Evolutionary conservation across 202 grass and related monocot genomes (phyloP).

Genomic region (Cymbopogon flexuosus): DNA sequence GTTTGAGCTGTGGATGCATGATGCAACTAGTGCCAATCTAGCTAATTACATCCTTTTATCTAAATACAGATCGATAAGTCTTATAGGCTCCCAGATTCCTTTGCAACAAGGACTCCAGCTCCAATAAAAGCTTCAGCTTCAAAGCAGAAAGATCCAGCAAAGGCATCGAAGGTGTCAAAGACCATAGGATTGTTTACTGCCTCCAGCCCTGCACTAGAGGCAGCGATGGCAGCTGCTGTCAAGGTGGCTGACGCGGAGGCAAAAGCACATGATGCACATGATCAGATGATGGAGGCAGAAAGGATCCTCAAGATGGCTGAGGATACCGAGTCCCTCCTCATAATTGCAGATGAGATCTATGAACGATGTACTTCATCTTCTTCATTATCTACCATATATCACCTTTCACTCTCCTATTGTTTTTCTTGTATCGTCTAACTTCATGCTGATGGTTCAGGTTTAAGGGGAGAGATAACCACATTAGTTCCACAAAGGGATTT

Average conservation of each 20-base stretch:
- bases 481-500: conserved; percentile 29
- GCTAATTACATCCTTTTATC: conserved; percentile 13
- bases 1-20: conserved; percentile 22
- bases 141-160: conserved; percentile 62
- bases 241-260: conserved; percentile 82
- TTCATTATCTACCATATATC: neutral
- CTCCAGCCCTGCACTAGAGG: conserved; percentile 41
- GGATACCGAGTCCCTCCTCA: conserved; percentile 57
- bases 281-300: conserved; percentile 66
- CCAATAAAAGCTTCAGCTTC: conserved; percentile 42
- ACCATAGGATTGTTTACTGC: conserved; percentile 14
- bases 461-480: conserved; percentile 58
- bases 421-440: conserved; percentile 16
- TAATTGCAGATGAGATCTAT: conserved; percentile 58
- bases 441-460: conserved; percentile 49
- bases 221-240: conserved; percentile 51
- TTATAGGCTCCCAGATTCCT: conserved; percentile 67
- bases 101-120: conserved; percentile 45
- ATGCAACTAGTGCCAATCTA: conserved; percentile 18
- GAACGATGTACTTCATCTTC: conserved; percentile 43
- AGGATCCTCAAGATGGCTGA: conserved; percentile 68
- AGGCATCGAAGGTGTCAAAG: conserved; percentile 43
- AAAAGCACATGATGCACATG: conserved; percentile 71
- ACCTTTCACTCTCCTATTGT: neutral
- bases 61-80: conserved; percentile 54